These are phyloP conservation scores for Cytospora piceae DNA, from an alignment of 2,329 filamentous ascomycete genomes.

Conservation along the genomic window DNA sequence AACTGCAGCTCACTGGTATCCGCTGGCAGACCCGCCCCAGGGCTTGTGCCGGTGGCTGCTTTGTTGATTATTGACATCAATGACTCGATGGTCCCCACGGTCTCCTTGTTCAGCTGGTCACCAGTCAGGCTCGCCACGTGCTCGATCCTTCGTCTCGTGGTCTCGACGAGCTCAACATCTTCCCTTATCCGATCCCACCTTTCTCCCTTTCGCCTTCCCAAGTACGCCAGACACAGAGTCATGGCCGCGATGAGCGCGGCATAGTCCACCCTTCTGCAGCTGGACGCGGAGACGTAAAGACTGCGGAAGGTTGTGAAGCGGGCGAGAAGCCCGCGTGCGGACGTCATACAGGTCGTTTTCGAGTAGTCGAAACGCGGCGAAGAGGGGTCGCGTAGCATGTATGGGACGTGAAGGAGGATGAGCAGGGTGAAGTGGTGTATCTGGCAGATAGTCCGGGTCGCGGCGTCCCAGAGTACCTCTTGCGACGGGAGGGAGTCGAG, in stretches of 20 bases:
- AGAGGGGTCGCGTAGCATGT: constrained; percentile 49
- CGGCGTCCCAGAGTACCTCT: constrained; percentile 38
- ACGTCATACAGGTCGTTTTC: constrained; percentile 51
- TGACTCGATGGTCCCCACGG: constrained; percentile 48
- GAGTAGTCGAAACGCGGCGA: constrained; percentile 51
- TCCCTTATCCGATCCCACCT: constrained; percentile 31
- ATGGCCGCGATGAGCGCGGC: constrained; percentile 55
- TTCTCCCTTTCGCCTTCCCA: constrained; percentile 40
- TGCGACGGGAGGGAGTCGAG: constrained; percentile 33
- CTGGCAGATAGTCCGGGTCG: constrained; percentile 49
- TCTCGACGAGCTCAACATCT: constrained; percentile 45
- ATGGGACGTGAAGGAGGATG: constrained; percentile 58
- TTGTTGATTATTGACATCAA: constrained; percentile 48
- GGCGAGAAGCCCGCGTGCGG: constrained; percentile 54
- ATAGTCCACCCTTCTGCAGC: constrained; percentile 56
- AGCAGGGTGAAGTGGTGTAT: constrained; percentile 56
- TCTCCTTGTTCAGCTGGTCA: constrained; percentile 48
- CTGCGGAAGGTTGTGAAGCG: constrained; percentile 53
- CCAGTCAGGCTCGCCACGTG: constrained; percentile 44
- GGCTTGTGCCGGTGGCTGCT: constrained; percentile 29
- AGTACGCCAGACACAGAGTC: constrained; percentile 55
- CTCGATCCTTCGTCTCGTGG: constrained; percentile 43
- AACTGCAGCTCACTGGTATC: constrained; percentile 41
- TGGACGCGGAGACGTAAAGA: constrained; percentile 42
- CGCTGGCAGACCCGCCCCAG: constrained; percentile 11